A percentile compares a stretch with the other conserved stretches of the same genome.
These are phyloP conservation scores for Ogataea salicorniae DNA, from an alignment of 805 yeast species.

Conservation along the genomic window DNA sequence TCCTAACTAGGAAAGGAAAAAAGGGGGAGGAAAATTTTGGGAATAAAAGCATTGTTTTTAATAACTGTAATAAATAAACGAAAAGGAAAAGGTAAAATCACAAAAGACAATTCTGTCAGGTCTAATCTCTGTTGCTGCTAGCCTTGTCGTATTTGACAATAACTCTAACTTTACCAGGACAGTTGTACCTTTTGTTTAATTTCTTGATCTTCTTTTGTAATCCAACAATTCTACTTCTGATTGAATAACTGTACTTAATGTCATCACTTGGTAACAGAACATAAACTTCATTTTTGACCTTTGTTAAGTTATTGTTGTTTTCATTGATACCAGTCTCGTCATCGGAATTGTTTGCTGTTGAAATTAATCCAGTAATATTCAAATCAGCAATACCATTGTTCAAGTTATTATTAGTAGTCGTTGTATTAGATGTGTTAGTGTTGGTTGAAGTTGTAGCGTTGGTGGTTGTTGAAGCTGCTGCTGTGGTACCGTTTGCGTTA, in stretches of 20 bases:
- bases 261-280: constrained; percentile 43
- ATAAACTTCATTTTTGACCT: constrained; percentile 24
- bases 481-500: constrained; percentile 6
- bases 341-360: constrained; percentile 16
- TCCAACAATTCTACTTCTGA: constrained; percentile 51
- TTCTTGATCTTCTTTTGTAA: constrained; percentile 58
- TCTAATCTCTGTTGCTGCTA: not conserved
- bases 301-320: constrained; percentile 31
- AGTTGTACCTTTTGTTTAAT: constrained; percentile 38
- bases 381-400: constrained; percentile 13
- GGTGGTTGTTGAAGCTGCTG: constrained; percentile 4
- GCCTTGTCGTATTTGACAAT: constrained; percentile 38
- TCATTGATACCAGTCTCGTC: constrained; percentile 10
- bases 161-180: constrained; percentile 47
- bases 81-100: not conserved
- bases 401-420: not conserved
- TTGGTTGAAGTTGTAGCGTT: constrained; percentile 2
- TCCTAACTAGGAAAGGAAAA: too few relatives aligned
- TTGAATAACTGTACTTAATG: constrained; percentile 54
- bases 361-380: constrained; percentile 1
- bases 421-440: constrained; percentile 3
- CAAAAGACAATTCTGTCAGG: not conserved
- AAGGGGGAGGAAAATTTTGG: too few relatives aligned
- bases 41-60: too few relatives aligned
- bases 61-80: not conserved